Evolutionary conservation across 1,284 basidiomycete genomes (phyloP), one percentile per base, ranked within the genome.

Genomic region (Mycena sp.): DNA sequence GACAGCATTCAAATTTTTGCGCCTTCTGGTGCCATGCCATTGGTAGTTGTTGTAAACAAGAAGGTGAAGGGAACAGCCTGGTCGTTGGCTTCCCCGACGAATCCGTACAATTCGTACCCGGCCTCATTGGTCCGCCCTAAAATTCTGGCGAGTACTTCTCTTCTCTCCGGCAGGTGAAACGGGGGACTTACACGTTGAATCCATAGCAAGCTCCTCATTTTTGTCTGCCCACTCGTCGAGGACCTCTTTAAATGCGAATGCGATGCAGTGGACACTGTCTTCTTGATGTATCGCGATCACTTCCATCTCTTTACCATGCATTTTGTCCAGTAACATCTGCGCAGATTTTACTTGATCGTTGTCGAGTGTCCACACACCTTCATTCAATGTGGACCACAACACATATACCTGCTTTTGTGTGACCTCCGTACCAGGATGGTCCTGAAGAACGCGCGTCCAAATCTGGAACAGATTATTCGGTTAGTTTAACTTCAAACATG

Each of bases 301-400:
- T n/a, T 35, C 48, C 7, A 37, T 54, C 19, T 30, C 28, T 26
- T 7, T 21, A 23, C 50, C 57, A 6, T 51, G 12, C 16, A 37
- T 28, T 38, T 50, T 53, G 14, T 59, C n/a, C 17, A 59, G 19
- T 16, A 59, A 28, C 32, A 32, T 59, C 45, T 51, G 25, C 19
- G 57, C 57, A 17, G 57, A 59, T 25, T 59, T 53, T 10, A 59
- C 57, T 41, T 59, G 57, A 40, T 59, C 57, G 7, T 53, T 28
- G 28, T 51, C 57, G 6, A 52, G 30, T 40, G 29, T 4, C 57
- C 57, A 59, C 5, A 17, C 49, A 14, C 23, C 25, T 46, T 59
- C 30, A 35, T 59, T 59, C 6, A 52, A 14, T 10, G n/a, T n/a
- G 11, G 51, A 30, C 57, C 57, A 59, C 9, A 23, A 21, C 14